These are phyloP conservation scores for Arthrobotrys conoides DNA, from an alignment of 2,329 filamentous ascomycete genomes.

Conservation along the genomic window DNA sequence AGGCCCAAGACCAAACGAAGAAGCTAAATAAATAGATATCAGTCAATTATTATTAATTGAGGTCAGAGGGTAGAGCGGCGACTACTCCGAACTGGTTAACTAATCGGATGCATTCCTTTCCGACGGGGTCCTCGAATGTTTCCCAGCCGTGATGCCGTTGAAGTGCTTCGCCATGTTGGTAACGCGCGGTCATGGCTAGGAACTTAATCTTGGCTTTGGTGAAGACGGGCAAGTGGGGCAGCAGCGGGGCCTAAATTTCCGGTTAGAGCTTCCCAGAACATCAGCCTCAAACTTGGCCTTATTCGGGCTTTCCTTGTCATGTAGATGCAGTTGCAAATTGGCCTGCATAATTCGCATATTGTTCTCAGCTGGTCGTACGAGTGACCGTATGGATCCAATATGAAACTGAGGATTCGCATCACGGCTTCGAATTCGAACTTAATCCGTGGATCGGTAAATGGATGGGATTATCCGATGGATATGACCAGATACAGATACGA, in stretches of 20 bases:
- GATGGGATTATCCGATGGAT: constrained; percentile 17
- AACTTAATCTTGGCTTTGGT: constrained; percentile 26
- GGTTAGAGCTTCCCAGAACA: constrained; percentile 40
- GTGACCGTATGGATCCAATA: not conserved
- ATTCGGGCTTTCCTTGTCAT: constrained; percentile 25
- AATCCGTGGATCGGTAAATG: constrained; percentile 4
- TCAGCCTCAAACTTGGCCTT: constrained; percentile 30
- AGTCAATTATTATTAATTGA: constrained; percentile 2
- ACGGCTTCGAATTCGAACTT: constrained; percentile 3
- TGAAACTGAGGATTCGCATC: constrained; percentile 6
- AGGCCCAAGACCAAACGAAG: not conserved
- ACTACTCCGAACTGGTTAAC: constrained; percentile 12
- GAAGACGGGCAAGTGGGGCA: constrained; percentile 52
- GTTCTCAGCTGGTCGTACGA: constrained; percentile 27
- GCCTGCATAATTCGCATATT: constrained; percentile 19
- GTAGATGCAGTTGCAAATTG: constrained; percentile 18
- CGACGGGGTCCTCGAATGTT: constrained; percentile 8
- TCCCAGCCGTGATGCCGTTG: constrained; percentile 15
- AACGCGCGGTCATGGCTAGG: constrained; percentile 38
- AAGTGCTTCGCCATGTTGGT: constrained; percentile 52
- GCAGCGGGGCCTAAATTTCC: constrained; percentile 24
- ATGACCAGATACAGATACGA: not conserved
- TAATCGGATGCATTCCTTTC: constrained; percentile 60
- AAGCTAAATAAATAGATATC: constrained; percentile 29
- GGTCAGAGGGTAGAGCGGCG: not conserved